Base-by-base conservation (phyloP, 805 yeast species). In the Wickerhamiella shivajii region DNA sequence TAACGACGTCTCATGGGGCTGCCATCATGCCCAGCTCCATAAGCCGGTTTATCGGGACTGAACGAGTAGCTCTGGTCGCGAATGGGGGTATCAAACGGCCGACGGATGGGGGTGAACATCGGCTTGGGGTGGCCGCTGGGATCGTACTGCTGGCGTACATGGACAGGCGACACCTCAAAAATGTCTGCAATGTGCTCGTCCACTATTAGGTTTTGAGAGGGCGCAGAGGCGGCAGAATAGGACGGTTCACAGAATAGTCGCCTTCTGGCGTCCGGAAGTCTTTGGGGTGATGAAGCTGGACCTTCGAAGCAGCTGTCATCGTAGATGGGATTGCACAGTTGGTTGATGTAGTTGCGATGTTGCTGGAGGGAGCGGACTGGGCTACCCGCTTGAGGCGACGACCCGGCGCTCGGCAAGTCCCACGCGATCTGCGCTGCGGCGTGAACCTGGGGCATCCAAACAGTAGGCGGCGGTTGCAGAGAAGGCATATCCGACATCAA, bases 121-220 rank as follows among this genome's bases (percentile, higher is more conserved):
- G 37, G 3, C 63, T 69, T 37, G 63, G 66, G 3, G 64, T 57
- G 33, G 64, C 60, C 6, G 66, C 53, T 13, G 66, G 57, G 26
- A 65, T 50, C 13, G 53, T 44, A 22, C 68, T 69, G 69, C 70
- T 65, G 19, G 51, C 26, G 4, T 56, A 55, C 71, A 69, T 8
- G 13, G 12, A 24, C 12, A 7, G 13, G 12, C 6, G 8, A 7
- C 12, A 7, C 67, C 27, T 66, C 59, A 8, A 48, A 38, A 12
- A 38, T 19, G 26, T 34, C 41, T 27, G 18, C 18, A 15, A 22
- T n/a, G 16, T 34, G 29, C 31, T 28, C 34, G 5, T 23, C 31
- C 17, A 22, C 22, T n/a, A n/a, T n/a, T n/a, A n/a, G n/a, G n/a
- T n/a, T n/a, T n/a, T n/a, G n/a, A n/a, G n/a, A n/a, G 26, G 26